Percentiles rank a stretch among this genome's conserved stretches.
phyloP scores from a whole-genome alignment of 345 rosid genomes.

The Populus alba region DNA sequence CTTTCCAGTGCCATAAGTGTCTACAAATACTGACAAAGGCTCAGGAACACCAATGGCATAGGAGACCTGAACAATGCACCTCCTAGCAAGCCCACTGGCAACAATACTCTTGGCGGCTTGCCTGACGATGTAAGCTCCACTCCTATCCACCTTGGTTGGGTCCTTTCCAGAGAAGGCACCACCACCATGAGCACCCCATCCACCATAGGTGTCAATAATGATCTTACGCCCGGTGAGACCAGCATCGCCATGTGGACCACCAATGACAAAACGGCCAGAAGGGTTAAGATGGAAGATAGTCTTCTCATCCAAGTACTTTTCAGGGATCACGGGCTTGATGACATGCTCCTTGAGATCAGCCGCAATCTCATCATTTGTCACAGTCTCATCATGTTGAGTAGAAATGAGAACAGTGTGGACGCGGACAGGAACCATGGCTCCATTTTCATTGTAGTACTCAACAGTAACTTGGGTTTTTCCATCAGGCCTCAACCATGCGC shows the following conservation, averaged over 20 bases:
- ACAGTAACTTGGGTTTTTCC: constrained; percentile 62
- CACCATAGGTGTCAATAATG: constrained; percentile 77
- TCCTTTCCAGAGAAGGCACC: constrained; percentile 87
- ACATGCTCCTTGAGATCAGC: constrained; percentile 78
- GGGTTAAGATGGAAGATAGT: constrained; percentile 87
- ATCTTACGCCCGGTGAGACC: constrained; percentile 84
- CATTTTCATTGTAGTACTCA: constrained; percentile 53
- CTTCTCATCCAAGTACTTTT: constrained; percentile 72
- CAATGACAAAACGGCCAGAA: constrained; percentile 75
- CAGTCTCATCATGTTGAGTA: constrained; percentile 56
- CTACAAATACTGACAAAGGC: constrained; percentile 55
- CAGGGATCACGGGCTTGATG: constrained; percentile 69
- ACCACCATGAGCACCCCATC: constrained; percentile 81
- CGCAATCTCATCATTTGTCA: constrained; percentile 68
- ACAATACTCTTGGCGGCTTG: constrained; percentile 80
- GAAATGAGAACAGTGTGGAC: constrained; percentile 77
- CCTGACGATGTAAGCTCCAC: constrained; percentile 72
- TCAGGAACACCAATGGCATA: constrained; percentile 65
- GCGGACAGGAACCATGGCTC: constrained; percentile 75
- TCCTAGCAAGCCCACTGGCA: constrained; percentile 51
- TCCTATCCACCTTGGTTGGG: constrained; percentile 76
- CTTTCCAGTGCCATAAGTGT: constrained; percentile 54
- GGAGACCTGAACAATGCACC: constrained; percentile 64
- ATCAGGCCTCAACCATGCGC: constrained; percentile 64
- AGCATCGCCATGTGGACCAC: constrained; percentile 79